Evolutionary conservation across 306 rosid genomes (phyloP), one percentile per base, ranked within the genome.

Genomic region (Castanopsis chinensis): DNA sequence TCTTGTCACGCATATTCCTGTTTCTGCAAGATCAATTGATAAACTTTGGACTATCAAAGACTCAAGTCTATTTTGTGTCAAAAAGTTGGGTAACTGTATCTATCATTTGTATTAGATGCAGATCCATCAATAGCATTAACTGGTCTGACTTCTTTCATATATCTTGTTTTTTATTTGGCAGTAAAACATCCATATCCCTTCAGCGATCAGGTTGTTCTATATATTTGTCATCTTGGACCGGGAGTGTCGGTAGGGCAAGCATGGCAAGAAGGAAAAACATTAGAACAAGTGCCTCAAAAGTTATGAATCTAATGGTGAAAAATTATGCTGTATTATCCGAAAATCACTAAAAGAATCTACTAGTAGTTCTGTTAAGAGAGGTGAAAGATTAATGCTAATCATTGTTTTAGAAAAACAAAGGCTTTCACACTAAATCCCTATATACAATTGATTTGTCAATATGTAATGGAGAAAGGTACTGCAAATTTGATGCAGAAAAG

Each of bases 241-340:
- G 94, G 97, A 54, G 91, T 94, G 75, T 84, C 76, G 2, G 89
- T 92, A 25, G 97, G 90, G 71, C 98, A 94, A 83, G 98, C 94
- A 72, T 94, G 98, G 98, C 97, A 94, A 74, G 97, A 94, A 80
- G 98, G 98, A 71, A 91, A 71, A 4, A 82, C 85, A n/a, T 33
- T 92, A 23, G 91, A 92, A 53, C 94, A 92, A 76, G 89, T 91
- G 25, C 98, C 98, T 10, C 92, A 33, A 45, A 94, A 92, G 76
- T 81, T 94, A 72, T 92, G 93, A 15, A 80, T 70, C 74, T 94
- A 77, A 92, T 88, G 94, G 95, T 88, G 82, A 94, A 90, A 89
- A 86, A 90, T 65, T 84, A 80, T 81, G 65, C 68, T 75, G 74
- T 73, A 15, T 72, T n/a, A 78, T 28, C n/a, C 77, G 61, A 74